Evolutionary conservation across 169 alveolate species (phyloP).

Genomic region (Cryptosporidium xiaoi): DNA sequence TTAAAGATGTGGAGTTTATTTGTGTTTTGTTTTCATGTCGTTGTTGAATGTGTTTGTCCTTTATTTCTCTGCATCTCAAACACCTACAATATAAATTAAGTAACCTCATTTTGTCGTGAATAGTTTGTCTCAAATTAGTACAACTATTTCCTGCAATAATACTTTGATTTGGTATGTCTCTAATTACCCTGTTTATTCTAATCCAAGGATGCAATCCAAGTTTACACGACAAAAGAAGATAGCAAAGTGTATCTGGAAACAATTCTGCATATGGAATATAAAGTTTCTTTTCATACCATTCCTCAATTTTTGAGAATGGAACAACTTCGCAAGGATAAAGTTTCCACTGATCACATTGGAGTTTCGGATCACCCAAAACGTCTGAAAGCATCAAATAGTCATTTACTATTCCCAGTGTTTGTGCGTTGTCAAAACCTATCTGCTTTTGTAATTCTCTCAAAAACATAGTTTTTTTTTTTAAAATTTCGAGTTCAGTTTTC

Average conservation of each 20-base stretch:
- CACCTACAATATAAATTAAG: slow-evolving; percentile 89
- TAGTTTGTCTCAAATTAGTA: slow-evolving; percentile 91
- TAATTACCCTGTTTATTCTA: slow-evolving; percentile 88
- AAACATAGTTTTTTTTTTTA: not conserved
- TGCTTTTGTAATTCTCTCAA: slow-evolving; percentile 30
- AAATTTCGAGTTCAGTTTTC: not conserved
- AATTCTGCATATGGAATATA: slow-evolving; percentile 90
- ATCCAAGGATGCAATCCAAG: slow-evolving; percentile 94
- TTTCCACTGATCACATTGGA: slow-evolving; percentile 96
- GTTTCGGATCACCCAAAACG: slow-evolving; percentile 84
- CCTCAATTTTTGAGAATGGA: slow-evolving; percentile 91
- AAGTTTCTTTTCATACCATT: slow-evolving; percentile 87
- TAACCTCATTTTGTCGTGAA: slow-evolving; percentile 83
- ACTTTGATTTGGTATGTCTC: slow-evolving; percentile 94
- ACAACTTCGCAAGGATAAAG: slow-evolving; percentile 94
- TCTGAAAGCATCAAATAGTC: slow-evolving; percentile 90
- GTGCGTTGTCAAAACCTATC: slow-evolving; percentile 62
- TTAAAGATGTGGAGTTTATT: slow-evolving; percentile 12
- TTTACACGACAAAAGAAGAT: slow-evolving; percentile 85
- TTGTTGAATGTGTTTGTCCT: slow-evolving; percentile 79
- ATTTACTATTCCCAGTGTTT: slow-evolving; percentile 78
- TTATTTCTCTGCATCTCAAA: slow-evolving; percentile 93
- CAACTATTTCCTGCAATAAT: slow-evolving; percentile 93
- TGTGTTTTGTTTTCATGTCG: slow-evolving; percentile 44
- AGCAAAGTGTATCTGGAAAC: slow-evolving; percentile 82